These are phyloP conservation scores for Fraxinus floribunda DNA, from an alignment of 305 asterid species.

Conservation along the genomic window DNA sequence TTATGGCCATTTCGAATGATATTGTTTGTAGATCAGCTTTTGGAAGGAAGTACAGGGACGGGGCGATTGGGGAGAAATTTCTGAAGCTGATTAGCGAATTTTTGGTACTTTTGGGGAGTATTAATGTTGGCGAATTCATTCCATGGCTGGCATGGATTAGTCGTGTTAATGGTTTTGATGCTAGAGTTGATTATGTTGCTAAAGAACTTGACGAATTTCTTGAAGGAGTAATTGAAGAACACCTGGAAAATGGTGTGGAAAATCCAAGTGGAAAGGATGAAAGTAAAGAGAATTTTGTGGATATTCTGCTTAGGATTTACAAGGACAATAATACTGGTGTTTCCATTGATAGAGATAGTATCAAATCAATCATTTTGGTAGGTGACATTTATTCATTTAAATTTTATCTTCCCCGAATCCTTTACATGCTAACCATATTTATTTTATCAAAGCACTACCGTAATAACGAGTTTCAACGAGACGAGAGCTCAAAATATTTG, in stretches of 20 bases:
- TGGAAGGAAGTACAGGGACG: conserved; percentile 10
- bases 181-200: conserved; percentile 7
- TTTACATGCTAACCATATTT: too few species aligned
- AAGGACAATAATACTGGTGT: background rate
- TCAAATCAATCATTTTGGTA: conserved; percentile 17
- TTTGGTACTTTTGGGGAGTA: background rate
- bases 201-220: conserved; percentile 4
- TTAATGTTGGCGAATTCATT: background rate
- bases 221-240: conserved; percentile 5
- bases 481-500: background rate
- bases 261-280: background rate
- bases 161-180: conserved; percentile 9
- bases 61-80: conserved; percentile 8
- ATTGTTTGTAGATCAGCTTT: conserved; percentile 7
- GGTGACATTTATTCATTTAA: too few species aligned
- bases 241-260: background rate
- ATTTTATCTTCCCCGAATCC: too few species aligned
- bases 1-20: background rate
- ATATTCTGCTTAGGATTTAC: conserved; percentile 9
- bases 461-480: background rate
- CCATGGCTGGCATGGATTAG: conserved; percentile 1
- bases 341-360: conserved; percentile 5
- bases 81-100: conserved; percentile 1
- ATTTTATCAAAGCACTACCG: background rate
- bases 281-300: conserved; percentile 1